A percentile compares a stretch with the other conserved stretches of the same genome.
Conservation (phyloP, 768 basidiomycete species). For the Cyathus striatus region DNA sequence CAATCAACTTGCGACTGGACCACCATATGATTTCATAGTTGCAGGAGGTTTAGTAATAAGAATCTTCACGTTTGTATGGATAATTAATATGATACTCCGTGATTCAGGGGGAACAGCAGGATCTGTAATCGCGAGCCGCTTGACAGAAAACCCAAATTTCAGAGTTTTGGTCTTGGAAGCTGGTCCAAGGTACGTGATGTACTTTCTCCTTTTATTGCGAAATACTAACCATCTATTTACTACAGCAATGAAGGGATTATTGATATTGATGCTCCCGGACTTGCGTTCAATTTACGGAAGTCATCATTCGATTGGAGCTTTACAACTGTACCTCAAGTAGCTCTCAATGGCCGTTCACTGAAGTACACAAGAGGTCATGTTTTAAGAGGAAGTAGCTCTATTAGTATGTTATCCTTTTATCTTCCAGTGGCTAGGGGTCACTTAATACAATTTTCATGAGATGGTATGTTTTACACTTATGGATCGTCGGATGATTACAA, state of each 20-base stretch:
- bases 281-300: constrained; percentile 7
- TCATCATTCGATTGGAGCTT: constrained; percentile 27
- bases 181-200: constrained; percentile 10
- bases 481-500: constrained; percentile 13
- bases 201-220: constrained; percentile 1
- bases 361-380: constrained; percentile 21
- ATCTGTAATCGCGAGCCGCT: constrained; percentile 11
- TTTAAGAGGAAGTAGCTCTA: constrained; percentile 24
- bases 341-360: constrained; percentile 16
- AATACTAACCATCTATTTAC: constrained; percentile 1
- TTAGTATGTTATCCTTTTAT: constrained; percentile 19
- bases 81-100: background rate
- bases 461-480: constrained; percentile 2
- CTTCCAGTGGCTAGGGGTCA: constrained; percentile 10
- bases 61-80: constrained; percentile 5
- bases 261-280: constrained; percentile 8
- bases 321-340: constrained; percentile 27
- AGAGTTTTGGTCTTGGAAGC: constrained; percentile 13
- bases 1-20: constrained; percentile 3
- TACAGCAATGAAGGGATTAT: constrained; percentile 11
- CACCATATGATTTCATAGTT: constrained; percentile 16
- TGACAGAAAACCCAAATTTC: constrained; percentile 9
- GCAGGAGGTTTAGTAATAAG: constrained; percentile 13
- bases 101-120: constrained; percentile 15
- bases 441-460: constrained; percentile 14